These are phyloP conservation scores for Sinapis alba DNA, from an alignment of 441 rosid species.

Conservation along the genomic window DNA sequence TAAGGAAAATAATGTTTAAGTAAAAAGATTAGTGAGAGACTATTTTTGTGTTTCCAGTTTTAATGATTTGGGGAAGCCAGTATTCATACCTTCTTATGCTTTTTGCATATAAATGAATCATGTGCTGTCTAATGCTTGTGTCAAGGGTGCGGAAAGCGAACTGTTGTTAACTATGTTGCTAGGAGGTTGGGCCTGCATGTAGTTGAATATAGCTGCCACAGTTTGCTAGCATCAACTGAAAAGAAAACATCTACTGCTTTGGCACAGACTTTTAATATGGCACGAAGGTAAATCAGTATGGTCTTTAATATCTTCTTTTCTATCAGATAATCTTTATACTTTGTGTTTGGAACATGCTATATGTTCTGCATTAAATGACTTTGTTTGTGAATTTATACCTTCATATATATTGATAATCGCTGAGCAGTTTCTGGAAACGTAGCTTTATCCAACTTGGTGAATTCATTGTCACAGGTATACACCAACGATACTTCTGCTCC, in stretches of 20 bases:
- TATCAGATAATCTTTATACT: slow-evolving; percentile 5
- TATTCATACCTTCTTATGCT: neutral
- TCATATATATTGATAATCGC: neutral
- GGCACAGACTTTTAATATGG: slow-evolving; percentile 78
- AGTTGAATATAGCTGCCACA: slow-evolving; percentile 93
- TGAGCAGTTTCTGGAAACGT: neutral
- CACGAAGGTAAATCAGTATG: slow-evolving; percentile 65
- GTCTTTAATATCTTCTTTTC: neutral
- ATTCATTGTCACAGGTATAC: slow-evolving; percentile 61
- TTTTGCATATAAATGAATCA: neutral
- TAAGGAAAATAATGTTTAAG: neutral
- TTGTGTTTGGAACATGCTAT: neutral
- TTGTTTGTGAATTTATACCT: neutral
- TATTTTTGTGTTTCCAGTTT: neutral
- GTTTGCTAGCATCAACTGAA: slow-evolving; percentile 74
- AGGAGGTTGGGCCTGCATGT: slow-evolving; percentile 82
- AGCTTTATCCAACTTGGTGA: slow-evolving; percentile 1
- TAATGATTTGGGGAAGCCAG: neutral
- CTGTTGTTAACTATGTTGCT: slow-evolving; percentile 81
- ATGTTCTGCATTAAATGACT: slow-evolving; percentile 1
- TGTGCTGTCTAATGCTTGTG: slow-evolving; percentile 30
- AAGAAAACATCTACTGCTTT: slow-evolving; percentile 73
- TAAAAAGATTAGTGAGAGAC: slow-evolving; percentile 1
- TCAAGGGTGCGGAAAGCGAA: slow-evolving; percentile 93
- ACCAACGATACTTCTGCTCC: slow-evolving; percentile 87